Base-by-base conservation (phyloP, 2,329 filamentous ascomycete genomes). In the Colletotrichum somersetense region DNA sequence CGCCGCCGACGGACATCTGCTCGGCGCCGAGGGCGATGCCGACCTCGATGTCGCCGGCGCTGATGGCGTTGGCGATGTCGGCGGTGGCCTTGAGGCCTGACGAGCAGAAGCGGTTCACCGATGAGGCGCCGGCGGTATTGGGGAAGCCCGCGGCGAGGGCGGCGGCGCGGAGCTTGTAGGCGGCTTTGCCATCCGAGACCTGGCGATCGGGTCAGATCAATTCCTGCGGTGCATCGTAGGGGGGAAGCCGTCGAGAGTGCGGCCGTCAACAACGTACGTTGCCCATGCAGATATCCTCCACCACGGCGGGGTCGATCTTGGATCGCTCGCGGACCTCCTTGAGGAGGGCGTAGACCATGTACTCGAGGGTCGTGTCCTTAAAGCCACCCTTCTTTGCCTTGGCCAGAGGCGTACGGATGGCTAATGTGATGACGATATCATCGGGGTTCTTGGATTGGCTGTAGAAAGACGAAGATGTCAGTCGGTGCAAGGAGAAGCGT, bases 71-170 rank as follows among this genome's bases (percentile, higher is more conserved):
- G 62, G 96, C 95, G 76, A 99, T 97, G 79, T 98, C 95, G 83
- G 97, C 95, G 6, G 95, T 93, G 69, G 96, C 95, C 84, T 98
- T 97, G 75, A 99, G 91, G 46, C 96, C 96, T 0, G 95, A 98
- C 48, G 94, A 97, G 88, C 96, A 99, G 91, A 99, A 98, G 74
- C 96, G 92, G 88, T 98, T 98, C 71, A 97, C 88, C 55, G 92
- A 91, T 55, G 89, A 95, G 75, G 93, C 94, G 75, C 91, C 89
- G 61, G 93, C 89, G 8, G 96, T 98, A 85, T 96, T 95, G 76
- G 96, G 95, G 86, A 96, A 97, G 77, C 96, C 96, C 70, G 96
- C 96, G 59, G 94, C 93, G 74, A 98, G 92, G 74, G 93, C 88
- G 57, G 96, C 94, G 64, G 95, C 94, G 77, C 96, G 96, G 79